Evolutionary conservation across 345 rosid species (phyloP).

Genomic region (Eucalyptus guilfoylei): DNA sequence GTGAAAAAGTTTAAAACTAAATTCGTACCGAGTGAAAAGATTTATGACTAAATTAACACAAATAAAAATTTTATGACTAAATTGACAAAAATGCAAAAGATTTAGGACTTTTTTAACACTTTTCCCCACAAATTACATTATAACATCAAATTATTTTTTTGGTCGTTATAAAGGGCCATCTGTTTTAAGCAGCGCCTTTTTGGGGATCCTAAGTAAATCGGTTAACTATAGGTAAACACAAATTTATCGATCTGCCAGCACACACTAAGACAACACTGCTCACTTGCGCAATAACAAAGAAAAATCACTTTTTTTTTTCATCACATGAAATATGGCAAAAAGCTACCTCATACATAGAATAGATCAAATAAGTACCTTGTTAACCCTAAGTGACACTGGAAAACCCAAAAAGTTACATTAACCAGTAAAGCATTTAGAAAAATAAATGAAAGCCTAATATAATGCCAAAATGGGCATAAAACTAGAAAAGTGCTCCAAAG

Average conservation of each 20-base stretch:
- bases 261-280: background rate
- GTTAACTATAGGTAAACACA: background rate
- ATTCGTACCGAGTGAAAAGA: too few species aligned
- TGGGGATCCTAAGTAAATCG: background rate
- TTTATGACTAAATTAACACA: too few species aligned
- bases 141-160: background rate
- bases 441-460: background rate
- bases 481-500: accelerated
- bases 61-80: too few species aligned
- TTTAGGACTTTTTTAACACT: too few species aligned
- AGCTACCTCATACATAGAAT: too few species aligned
- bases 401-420: too few species aligned
- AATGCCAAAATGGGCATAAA: background rate
- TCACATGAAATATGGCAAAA: background rate
- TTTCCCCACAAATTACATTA: background rate
- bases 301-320: background rate
- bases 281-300: background rate
- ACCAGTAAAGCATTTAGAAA: too few species aligned
- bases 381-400: background rate
- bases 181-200: background rate
- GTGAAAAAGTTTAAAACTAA: too few species aligned
- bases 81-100: too few species aligned
- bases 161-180: background rate
- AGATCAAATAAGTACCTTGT: background rate
- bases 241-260: background rate